phyloP scores from a whole-genome alignment of 1,139 yeast species.

The Yamadazyma buinensis region DNA sequence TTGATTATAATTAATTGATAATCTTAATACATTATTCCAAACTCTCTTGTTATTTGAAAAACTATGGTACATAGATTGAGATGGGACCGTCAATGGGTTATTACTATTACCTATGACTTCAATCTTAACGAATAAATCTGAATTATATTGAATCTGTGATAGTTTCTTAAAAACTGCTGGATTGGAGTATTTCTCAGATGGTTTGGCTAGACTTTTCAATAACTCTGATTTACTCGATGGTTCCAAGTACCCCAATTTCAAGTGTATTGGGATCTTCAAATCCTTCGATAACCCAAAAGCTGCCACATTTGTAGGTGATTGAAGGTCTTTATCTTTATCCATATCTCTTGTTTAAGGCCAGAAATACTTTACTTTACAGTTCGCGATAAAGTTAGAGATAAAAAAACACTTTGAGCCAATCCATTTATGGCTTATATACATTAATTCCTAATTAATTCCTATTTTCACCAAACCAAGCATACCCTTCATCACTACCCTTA shows the following conservation, averaged over 20 bases:
- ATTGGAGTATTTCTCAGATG: constrained; percentile 52
- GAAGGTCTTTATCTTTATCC: neutral
- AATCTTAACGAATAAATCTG: constrained; percentile 62
- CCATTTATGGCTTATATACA: constrained; percentile 2
- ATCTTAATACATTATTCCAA: constrained; percentile 58
- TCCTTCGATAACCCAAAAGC: constrained; percentile 79
- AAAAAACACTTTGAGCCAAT: neutral
- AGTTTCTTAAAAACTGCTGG: constrained; percentile 49
- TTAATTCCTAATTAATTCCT: constrained; percentile 12
- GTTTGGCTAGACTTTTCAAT: constrained; percentile 33
- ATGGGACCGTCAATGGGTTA: constrained; percentile 63
- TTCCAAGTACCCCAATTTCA: constrained; percentile 35
- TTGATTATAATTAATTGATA: constrained; percentile 71
- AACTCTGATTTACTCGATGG: constrained; percentile 19
- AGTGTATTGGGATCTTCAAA: constrained; percentile 47
- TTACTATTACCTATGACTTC: constrained; percentile 54
- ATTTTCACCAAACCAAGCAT: constrained; percentile 41
- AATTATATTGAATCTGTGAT: constrained; percentile 47
- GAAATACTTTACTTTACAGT: no score
- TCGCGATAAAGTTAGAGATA: neutral
- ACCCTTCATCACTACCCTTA: constrained; percentile 5
- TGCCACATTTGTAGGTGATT: constrained; percentile 31
- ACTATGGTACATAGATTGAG: constrained; percentile 61
- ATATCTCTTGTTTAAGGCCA: neutral
- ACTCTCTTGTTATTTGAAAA: constrained; percentile 44